Base-by-base conservation (phyloP, 2,329 filamentous ascomycete genomes). In the Aschersonia sp. region DNA sequence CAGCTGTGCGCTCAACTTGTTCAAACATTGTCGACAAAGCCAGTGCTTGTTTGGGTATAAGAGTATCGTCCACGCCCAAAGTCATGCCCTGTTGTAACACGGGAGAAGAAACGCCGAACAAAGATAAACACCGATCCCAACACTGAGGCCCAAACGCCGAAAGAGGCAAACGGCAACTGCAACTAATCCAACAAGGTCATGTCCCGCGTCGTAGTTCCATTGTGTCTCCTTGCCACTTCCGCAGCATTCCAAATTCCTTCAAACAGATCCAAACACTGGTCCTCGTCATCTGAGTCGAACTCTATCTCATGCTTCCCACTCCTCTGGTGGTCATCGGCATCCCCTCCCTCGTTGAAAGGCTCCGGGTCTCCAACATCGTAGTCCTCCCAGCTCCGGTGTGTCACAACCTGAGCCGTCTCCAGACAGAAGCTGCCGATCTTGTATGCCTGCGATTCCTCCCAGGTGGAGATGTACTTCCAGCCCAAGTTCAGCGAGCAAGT, bases 391-490 rank as follows among this genome's bases (percentile, higher is more conserved):
- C 61, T 65, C 35, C 70, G 68, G 44, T 69, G 66, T 9, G 70
- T 65, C 30, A 75, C 67, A 12, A 81, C 73, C 47, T 76, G 66
- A 58, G 74, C 72, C 40, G 73, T 77, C 65, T 84, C 80, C 40
- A 84, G 60, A 31, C 84, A 83, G 58, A 77, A 84, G 60, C 83
- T 84, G 54, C 79, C 79, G 45, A 83, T 69, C 62, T 84, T 84
- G 67, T 84, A 84, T 58, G 70, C 72, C 59, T 84, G 80, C 44
- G 68, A 63, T 48, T 65, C 56, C 54, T 82, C 75, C 51, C 70
- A 71, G 2, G 80, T 79, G 58, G 80, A 75, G 43, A 83, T 69
- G 56, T 84, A 84, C 61, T 83, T 83, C 80, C 80, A 84, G 20
- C 80, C 80, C 6, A 84, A 58, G 55, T 75, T 75, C 46, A 65